Base-by-base conservation (phyloP, 805 yeast species). In the Candida peoriensis region DNA sequence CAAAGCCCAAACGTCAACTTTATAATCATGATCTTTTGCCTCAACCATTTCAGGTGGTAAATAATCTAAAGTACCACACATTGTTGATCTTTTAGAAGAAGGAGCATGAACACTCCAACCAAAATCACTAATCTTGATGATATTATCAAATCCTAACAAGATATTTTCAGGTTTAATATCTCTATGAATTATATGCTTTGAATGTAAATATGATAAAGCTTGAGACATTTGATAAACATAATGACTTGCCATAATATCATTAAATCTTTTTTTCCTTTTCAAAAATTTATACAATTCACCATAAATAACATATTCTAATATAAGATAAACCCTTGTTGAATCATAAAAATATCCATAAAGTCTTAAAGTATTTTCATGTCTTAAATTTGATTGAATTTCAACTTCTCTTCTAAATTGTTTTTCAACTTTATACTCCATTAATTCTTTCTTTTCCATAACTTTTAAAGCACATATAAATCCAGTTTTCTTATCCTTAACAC, bases 141-240 rank as follows among this genome's bases (percentile, higher is more conserved):
- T 74, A 43, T 88, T 84, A 52, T 85, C 76, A 41, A 78, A 71
- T 6, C 87, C 86, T 9, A 90, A 63, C 28, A 90, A 61, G 32
- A 90, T 83, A 50, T 90, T 90, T 55, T 93, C 97, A 0, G 97
- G 97, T 58, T 90, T 90, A 44, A 90, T 76, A 54, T 90, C 98
- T 41, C 97, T 70, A 54, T 90, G 98, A 19, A 90, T 83, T 28
- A 93, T 78, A 44, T 81, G 76, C 48, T 81, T 84, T 23, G 72
- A 63, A 58, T 90, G 97, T 44, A 93, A 64, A 52, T 88, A 85
- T 8, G 67, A 59, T 30, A 90, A 69, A 0, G 95, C 96, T 26
- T 72, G 70, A 0, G 96, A 81, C 58, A 88, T 82, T 55, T 93
- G 97, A 43, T 65, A 78, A 6, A 87, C 78, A 58, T 84, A 90